Percentiles rank a stretch among this genome's conserved stretches.
phyloP scores from a whole-genome alignment of 208 protist species.

The Trypanosomatidae sp. region DNA sequence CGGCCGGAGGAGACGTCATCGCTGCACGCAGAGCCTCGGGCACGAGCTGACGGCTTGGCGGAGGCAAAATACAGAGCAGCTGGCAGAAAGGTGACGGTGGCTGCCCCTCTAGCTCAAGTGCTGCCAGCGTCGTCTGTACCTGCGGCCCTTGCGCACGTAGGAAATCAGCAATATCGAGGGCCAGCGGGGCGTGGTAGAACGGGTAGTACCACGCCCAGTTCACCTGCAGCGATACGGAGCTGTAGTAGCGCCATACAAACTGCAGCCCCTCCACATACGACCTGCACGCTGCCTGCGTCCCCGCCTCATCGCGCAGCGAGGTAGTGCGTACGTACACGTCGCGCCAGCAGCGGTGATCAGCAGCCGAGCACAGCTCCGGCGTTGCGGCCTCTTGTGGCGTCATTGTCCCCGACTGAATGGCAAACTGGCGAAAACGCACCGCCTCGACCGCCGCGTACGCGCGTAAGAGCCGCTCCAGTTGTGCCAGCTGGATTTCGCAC shows the following conservation, averaged over 20 bases:
- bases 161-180: constrained; percentile 63
- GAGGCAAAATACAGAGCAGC: constrained; percentile 81
- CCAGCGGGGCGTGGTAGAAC: constrained; percentile 72
- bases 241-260: constrained; percentile 90
- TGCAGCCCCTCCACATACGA: constrained; percentile 72
- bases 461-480: constrained; percentile 64
- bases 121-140: constrained; percentile 32
- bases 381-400: constrained; percentile 36
- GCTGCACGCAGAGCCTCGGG: constrained; percentile 43
- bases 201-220: constrained; percentile 86
- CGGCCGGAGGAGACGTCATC: constrained; percentile 42
- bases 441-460: constrained; percentile 71
- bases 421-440: constrained; percentile 60
- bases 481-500: constrained; percentile 66
- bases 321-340: constrained; percentile 46
- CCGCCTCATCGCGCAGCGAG: constrained; percentile 32
- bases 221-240: constrained; percentile 37
- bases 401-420: constrained; percentile 34
- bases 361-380: constrained; percentile 27
- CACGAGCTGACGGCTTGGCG: constrained; percentile 48
- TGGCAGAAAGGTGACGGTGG: constrained; percentile 66
- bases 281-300: constrained; percentile 55
- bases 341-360: constrained; percentile 52
- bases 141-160: constrained; percentile 33
- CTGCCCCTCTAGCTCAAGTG: constrained; percentile 34